Evolutionary conservation across 2,329 filamentous ascomycete species (phyloP).

Genomic region (Aquanectria penicillioides): DNA sequence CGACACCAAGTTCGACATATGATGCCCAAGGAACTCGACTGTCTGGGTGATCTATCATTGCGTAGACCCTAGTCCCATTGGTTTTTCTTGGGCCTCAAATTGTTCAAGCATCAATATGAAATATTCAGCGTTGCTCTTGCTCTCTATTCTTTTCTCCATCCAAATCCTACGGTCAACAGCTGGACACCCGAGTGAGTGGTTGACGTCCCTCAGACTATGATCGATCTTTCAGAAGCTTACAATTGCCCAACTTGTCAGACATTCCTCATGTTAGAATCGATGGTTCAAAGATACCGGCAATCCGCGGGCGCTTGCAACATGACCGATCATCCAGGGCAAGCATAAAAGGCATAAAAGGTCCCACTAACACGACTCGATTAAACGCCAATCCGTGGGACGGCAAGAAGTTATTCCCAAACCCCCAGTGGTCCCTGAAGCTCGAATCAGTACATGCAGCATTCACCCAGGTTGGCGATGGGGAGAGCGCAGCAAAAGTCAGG

Average conservation of each 20-base stretch:
- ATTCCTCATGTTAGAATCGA: not conserved
- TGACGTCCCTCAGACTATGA: not conserved
- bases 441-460: slow-evolving; percentile 2
- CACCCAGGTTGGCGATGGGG: not conserved
- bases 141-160: slow-evolving; percentile 3
- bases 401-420: slow-evolving; percentile 9
- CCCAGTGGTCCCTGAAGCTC: slow-evolving; percentile 10
- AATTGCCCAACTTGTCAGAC: not conserved
- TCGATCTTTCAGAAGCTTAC: not conserved
- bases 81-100: not conserved
- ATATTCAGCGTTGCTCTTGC: slow-evolving; percentile 1
- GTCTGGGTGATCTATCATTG: too few relatives aligned
- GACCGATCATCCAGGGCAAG: not conserved
- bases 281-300: not conserved
- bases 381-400: slow-evolving; percentile 10
- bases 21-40: too few relatives aligned
- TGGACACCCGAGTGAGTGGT: slow-evolving; percentile 2
- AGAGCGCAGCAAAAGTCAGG: slow-evolving; percentile 16
- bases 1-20: slow-evolving; percentile 1
- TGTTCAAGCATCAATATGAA: not conserved
- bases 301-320: not conserved
- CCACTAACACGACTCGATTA: not conserved
- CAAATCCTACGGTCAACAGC: slow-evolving; percentile 1
- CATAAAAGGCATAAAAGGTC: too few relatives aligned
- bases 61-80: not conserved